Conservation (phyloP, 2,329 filamentous ascomycete genomes). For the Ceratocystis diversiconidia region DNA sequence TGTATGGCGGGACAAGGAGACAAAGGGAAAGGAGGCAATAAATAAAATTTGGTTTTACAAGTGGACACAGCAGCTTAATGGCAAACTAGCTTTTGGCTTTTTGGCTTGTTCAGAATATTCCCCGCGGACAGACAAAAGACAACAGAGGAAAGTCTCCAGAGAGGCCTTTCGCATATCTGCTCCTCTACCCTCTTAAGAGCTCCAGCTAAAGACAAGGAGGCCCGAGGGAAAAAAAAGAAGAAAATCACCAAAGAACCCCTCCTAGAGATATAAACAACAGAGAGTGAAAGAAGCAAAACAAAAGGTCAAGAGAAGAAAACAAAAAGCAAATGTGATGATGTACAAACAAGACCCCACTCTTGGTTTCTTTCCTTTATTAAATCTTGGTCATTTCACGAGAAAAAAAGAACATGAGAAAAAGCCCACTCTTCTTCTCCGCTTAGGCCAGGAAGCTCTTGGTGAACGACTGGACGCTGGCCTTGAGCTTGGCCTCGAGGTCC, state of each 20-base stretch:
- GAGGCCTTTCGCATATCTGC: no score
- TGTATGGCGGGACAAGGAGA: no score
- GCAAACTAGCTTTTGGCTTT: no score
- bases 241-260: neutral
- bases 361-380: slow-evolving; percentile 21
- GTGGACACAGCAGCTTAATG: no score
- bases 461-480: slow-evolving; percentile 63
- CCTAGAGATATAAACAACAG: no score
- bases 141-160: slow-evolving; percentile 23
- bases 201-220: slow-evolving; percentile 33
- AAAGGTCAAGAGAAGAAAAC: slow-evolving; percentile 36
- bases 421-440: slow-evolving; percentile 22
- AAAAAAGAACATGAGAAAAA: neutral
- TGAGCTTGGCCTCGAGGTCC: slow-evolving; percentile 72
- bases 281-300: slow-evolving; percentile 26
- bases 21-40: neutral
- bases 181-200: slow-evolving; percentile 35
- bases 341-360: slow-evolving; percentile 33
- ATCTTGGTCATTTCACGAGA: slow-evolving; percentile 16
- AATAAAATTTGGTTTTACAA: no score
- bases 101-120: neutral
- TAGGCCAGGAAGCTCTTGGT: slow-evolving; percentile 78
- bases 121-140: slow-evolving; percentile 20
- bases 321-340: slow-evolving; percentile 26
- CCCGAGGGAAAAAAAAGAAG: slow-evolving; percentile 32